Evolutionary conservation across 768 basidiomycete genomes (phyloP), one percentile per base, ranked within the genome.

Genomic region (Brasilioporus rufonigricans): DNA sequence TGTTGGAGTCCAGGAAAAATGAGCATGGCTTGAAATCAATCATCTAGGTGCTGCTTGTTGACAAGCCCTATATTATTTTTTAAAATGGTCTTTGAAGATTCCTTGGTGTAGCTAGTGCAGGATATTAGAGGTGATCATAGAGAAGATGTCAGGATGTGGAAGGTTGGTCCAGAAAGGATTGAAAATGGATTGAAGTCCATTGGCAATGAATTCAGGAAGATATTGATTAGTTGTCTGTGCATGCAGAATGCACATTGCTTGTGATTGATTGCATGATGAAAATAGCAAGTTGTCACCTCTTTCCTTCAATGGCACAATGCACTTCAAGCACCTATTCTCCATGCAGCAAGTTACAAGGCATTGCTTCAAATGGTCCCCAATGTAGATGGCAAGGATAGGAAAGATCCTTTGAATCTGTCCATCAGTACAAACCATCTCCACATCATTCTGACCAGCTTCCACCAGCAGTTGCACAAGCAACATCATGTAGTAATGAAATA

Each of bases 401-500:
- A n/a, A 50, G 21, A 58, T 18, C 0, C 7, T 1, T 0, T 1
- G 14, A 11, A 58, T 16, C 0, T 0, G 0, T 5, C 53, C 45
- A 48, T 58, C 49, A 2, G 45, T 39, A 39, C 53, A 58, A 1
- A 58, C 44, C 53, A 58, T 55, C 3, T 58, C 45, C 0, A 55
- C 33, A 0, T 53, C 35, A 5, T 50, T 11, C 12, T 2, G 5
- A 1, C 57, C 45, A 0, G 43, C 45, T 0, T 6, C 11, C 1
- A 58, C 39, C 12, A 58, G 49, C 0, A 33, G 49, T 0, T 41
- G 0, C 35, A 16, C 0, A 0, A n/a, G 0, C 6, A 7, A 6
- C 29, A n/a, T 50, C 49, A 58, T 58, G n/a, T 49, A 58, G 27
- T 50, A 58, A 5, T 55, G 49, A 16, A 55, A 58, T 0, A 52